Evolutionary conservation across 176 grass and related monocot genomes (phyloP).

Genomic region (Ampelocalamus luodianensis): DNA sequence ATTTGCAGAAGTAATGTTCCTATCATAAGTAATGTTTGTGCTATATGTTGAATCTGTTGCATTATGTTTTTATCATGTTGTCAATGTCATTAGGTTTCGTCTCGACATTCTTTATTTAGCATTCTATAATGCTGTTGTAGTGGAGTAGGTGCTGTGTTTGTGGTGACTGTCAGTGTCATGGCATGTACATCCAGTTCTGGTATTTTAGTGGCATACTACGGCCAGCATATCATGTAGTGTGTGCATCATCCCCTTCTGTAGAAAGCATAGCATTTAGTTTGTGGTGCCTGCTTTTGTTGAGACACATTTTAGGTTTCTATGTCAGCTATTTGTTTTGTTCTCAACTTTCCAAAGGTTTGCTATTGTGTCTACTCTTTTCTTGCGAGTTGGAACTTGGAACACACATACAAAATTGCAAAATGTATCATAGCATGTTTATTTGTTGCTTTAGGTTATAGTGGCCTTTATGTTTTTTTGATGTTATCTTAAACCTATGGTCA

Average conservation of each 20-base stretch:
- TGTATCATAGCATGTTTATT: not conserved
- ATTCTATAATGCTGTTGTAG: not conserved
- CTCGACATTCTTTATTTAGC: conserved; percentile 6
- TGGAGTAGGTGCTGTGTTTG: not conserved
- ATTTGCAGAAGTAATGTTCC: conserved; percentile 7
- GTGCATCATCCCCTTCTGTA: not conserved
- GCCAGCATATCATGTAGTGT: not conserved
- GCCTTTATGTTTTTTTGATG: not conserved
- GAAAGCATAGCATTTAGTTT: conserved; percentile 6
- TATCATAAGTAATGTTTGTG: conserved; percentile 2
- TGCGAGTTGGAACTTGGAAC: not conserved
- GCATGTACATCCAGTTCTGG: conserved; percentile 11
- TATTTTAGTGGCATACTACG: conserved; percentile 2
- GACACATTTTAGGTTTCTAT: conserved; percentile 11
- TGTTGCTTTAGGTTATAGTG: not conserved
- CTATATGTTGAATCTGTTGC: not conserved
- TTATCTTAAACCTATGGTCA: not conserved
- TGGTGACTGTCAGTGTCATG: conserved; percentile 4
- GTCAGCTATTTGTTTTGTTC: not conserved
- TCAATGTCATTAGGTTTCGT: not conserved
- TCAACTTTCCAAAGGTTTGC: not conserved
- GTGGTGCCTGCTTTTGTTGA: not conserved
- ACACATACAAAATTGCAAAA: not conserved
- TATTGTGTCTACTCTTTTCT: not conserved
- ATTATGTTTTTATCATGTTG: conserved; percentile 25